Evolutionary conservation across 305 asterid genomes (phyloP), one percentile per base, ranked within the genome.

Genomic region (Fraxinus angustifolia): DNA sequence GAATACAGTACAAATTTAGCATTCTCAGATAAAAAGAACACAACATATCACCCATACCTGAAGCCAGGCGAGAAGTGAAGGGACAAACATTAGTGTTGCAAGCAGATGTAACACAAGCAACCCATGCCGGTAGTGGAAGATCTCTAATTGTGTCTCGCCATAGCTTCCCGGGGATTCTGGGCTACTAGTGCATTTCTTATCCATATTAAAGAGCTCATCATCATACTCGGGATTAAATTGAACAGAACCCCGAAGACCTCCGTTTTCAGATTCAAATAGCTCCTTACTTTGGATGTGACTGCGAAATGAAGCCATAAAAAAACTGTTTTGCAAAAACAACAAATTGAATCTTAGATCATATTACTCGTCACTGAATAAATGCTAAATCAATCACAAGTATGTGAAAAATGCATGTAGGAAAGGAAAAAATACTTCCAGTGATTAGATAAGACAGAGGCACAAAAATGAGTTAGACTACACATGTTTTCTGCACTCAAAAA

Each of bases 101-200:
- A 96, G 92, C 83, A 96, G 86, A 89, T 94, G 98, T 72, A 96
- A 85, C 77, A 92, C 80, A 62, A 94, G 93, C 87, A 94, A 84
- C 60, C 98, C 99, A 84, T 94, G 99, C 58, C 87, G 89, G 87
- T 94, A 97, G 85, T 96, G 89, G 91, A 93, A 96, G 87, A 90
- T 90, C 90, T 96, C 99, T 81, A 93, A 83, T 42, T 93, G 98
- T 35, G 95, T 86, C 38, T 94, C 98, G 81, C 85, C 86, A 68
- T 91, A 93, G 91, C 96, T 90, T 88, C 90, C 89, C 56, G 83
- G 86, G 78, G 93, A 91, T 78, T 89, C 87, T 72, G 94, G 96
- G 85, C 92, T 90, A 68, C 79, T 85, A 70, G 87, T 81, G 79
- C 67, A 78, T 78, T 84, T 88, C 82, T 85, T 91, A 17, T 88